Evolutionary conservation across 176 grass and related monocot genomes (phyloP), one percentile per base, ranked within the genome.

Genomic region (Dactylis glomerata): DNA sequence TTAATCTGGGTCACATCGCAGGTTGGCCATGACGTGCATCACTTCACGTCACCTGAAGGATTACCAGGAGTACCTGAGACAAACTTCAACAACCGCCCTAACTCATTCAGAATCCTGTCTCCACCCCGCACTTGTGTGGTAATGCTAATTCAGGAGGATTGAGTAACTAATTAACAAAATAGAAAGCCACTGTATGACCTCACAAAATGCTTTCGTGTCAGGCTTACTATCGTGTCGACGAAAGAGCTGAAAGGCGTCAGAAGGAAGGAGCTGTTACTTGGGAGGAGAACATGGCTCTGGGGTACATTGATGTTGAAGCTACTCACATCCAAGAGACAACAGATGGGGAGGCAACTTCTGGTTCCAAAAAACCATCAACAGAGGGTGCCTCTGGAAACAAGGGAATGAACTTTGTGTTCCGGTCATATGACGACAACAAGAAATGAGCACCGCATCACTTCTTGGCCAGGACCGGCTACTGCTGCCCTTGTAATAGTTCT

Each of bases 71-170:
- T 78, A 36, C 91, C 93, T 10, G 96, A 98, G 84, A 96, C 93
- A 42, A 98, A 98, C 78, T 98, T 98, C 47, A 94, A 98, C 81
- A 98, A 91, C 69, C 96, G 96, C 63, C 96, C 96, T 22, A 96
- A 98, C 86, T 98, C 96, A 16, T 98, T 98, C 84, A 90, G 86
- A 92, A 65, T 98, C 37, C 86, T 98, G n/a, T 98, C 93, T 37
- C 96, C 96, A 31, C 71, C 96, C 49, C 91, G 78, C 13, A 96
- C 93, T 42, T 98, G 96, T 92, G 96, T 91, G 96, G 96, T 98
- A 95, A 86, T 86, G 68, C 73, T 68, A 23, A 74, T 83, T 77
- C 55, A 55, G 26, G 42, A 79, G 51, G 42, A 62, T 58, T 75
- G 22, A 4, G 2, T 87, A 13, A 61, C 58, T 76, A 61, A 78